These are phyloP conservation scores for Euptelea pleiosperma DNA, from an alignment of 164 flowering plant species.

Conservation along the genomic window DNA sequence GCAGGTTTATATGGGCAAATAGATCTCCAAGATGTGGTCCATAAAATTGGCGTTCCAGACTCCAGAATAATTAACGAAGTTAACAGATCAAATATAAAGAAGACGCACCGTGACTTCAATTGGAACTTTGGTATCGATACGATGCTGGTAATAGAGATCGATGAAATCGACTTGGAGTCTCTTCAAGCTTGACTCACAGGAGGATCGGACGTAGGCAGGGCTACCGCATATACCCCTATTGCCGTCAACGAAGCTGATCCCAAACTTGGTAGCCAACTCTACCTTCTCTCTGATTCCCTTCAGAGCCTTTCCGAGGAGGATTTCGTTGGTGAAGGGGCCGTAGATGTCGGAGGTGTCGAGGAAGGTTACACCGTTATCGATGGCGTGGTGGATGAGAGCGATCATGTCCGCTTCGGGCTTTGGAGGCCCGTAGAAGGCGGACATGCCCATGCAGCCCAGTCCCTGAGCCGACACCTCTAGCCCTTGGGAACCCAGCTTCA, in stretches of 20 bases:
- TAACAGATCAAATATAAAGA: neutral
- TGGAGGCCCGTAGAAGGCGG: constrained; percentile 27
- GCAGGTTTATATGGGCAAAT: too few relatives aligned
- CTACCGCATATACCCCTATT: constrained; percentile 19
- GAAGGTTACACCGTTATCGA: constrained; percentile 28
- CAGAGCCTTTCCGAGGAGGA: constrained; percentile 32
- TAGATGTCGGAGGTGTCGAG: constrained; percentile 37
- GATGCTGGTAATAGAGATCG: constrained; percentile 31
- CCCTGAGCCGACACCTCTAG: too few relatives aligned
- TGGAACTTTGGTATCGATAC: constrained; percentile 24
- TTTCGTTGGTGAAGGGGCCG: constrained; percentile 29
- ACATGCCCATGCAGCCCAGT: constrained; percentile 39
- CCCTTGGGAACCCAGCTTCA: constrained; percentile 31
- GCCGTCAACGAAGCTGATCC: constrained; percentile 5
- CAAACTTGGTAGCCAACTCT: constrained; percentile 32
- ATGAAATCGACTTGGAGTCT: constrained; percentile 28
- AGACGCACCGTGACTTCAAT: constrained; percentile 28
- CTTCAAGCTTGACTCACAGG: constrained; percentile 34
- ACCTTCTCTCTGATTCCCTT: constrained; percentile 22
- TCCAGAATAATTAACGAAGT: too few relatives aligned
- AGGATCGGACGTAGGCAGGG: constrained; percentile 28
- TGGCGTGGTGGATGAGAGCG: constrained; percentile 28
- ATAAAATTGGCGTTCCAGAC: too few relatives aligned
- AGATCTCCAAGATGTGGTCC: too few relatives aligned
- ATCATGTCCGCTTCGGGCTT: constrained; percentile 31